Evolutionary conservation across 768 basidiomycete species (phyloP), one percentile per base, ranked within the genome.

Genomic region (Mycena indigotica): DNA sequence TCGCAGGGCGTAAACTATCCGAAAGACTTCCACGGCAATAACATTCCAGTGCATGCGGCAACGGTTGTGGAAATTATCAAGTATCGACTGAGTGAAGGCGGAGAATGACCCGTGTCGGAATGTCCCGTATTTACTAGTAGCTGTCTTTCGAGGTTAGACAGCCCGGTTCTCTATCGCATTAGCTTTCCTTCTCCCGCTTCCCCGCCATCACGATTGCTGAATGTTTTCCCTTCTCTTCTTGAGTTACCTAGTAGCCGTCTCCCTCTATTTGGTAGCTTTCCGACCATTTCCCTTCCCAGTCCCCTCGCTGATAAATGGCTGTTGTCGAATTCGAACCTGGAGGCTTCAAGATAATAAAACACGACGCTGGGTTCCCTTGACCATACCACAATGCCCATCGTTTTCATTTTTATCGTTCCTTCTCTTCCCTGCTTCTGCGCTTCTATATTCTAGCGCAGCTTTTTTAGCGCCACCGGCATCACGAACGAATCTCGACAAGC

Each of bases 11-110:
- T 81, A 0, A 61, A 64, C 10, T 84, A 82, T 63, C 82, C 84
- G 3, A 77, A 85, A 30, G 86, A 83, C 30, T 86, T 88, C 71
- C 84, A 88, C 57, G 83, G 83, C 44, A 69, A 70, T 1, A 70
- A 73, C 44, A 90, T 91, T 52, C 88, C 88, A 15, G 83, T 89
- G 1, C 70, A 85, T 59, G 86, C 84, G 0, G 80, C 81, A 21
- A 75, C 75, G 1, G 77, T 91, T 10, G 84, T 80, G 1, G 69
- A 77, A 48, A 70, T 86, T 51, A 84, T 91, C 32, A 83, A 85
- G 63, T 80, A 85, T 55, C 79, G 83, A 44, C 69, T 87, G 39
- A 21, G 26, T 6, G 5, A n/a, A 28, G 6, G 6, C 41, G 23
- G 41, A 44, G 41, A 10, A 38, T 10, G 35, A 38, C n/a, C 12